Evolutionary conservation across 805 yeast species (phyloP).

Genomic region (Wickerhamiella nectarea): DNA sequence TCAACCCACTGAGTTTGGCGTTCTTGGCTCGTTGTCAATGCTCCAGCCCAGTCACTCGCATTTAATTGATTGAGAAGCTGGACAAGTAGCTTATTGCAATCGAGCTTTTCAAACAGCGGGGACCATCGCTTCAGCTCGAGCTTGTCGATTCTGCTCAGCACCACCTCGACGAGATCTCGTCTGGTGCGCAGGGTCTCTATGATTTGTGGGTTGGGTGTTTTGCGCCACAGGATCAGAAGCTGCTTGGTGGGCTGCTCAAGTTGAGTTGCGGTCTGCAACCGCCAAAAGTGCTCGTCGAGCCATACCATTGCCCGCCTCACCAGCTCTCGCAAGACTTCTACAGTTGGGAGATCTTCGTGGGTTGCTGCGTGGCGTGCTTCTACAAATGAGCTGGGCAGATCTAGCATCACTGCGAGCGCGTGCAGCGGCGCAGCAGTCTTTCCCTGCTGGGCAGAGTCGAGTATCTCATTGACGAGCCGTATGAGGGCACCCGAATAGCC

Average conservation of each 20-base stretch:
- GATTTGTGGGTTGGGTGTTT: too few species aligned
- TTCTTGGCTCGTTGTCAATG: too few species aligned
- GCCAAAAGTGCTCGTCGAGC: constrained; percentile 69
- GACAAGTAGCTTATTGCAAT: too few species aligned
- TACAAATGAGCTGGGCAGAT: constrained; percentile 69
- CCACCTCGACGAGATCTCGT: too few species aligned
- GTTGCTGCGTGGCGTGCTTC: constrained; percentile 85
- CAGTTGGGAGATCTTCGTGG: constrained; percentile 68
- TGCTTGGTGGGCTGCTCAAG: constrained; percentile 19
- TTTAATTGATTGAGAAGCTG: constrained; percentile 7
- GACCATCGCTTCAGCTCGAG: constrained; percentile 3
- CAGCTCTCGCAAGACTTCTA: constrained; percentile 52
- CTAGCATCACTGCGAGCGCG: constrained; percentile 50
- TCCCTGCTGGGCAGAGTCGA: constrained; percentile 78
- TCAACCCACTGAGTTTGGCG: too few species aligned
- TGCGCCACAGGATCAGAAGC: constrained; percentile 36
- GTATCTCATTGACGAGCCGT: constrained; percentile 77
- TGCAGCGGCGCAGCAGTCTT: constrained; percentile 68
- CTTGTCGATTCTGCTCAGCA: constrained; percentile 11
- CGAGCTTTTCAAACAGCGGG: too few species aligned
- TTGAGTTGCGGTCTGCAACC: constrained; percentile 7
- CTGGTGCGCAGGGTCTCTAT: constrained; percentile 3
- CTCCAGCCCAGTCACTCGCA: constrained; percentile 18
- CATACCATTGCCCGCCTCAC: constrained; percentile 53
- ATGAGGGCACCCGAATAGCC: constrained; percentile 37